Evolutionary conservation across 768 basidiomycete genomes (phyloP), one percentile per base, ranked within the genome.

Genomic region (Serendipita vermifera): DNA sequence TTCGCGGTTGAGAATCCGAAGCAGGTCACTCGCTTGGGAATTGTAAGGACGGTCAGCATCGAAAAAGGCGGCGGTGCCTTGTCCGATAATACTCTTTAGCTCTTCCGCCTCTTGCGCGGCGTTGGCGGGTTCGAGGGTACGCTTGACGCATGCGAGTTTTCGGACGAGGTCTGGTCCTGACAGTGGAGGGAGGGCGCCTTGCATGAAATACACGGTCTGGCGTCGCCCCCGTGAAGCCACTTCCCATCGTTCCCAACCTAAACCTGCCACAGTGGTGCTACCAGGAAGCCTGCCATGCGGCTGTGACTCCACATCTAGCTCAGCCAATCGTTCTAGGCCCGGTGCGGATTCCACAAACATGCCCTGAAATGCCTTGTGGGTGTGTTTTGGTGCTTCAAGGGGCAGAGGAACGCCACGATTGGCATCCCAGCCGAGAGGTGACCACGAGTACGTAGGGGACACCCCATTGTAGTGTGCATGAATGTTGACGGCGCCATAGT

Each of bases 161-260:
- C 32, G 46, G 15, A 51, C 46, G 46, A 51, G 46, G 9, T 51
- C 46, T 7, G 46, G 46, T 7, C 46, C 46, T 27, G 22, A 22
- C 24, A 51, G 46, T n/a, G 46, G 46, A 27, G 46, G 46, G 27
- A 51, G 46, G 11, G 46, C 46, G n/a, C 46, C 46, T 51, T 51
- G 46, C 46, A 51, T 51, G 27, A 51, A 51, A 31, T 51, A 51
- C n/a, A 51, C 46, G 32, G 46, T 51, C 46, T 51, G 46, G 20
- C 46, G 46, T 7, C 46, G 46, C 9, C 46, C 46, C 26, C 46
- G 46, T 27, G 46, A 51, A 15, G 46, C 46, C 46, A 51, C 46
- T 22, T 51, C 46, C 17, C 17, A 51, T 20, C 46, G 17, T 31
- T 51, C 46, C 46, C 46, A 51, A 9, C 46, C 46, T 4, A 51